Conservation (phyloP, 2,329 filamentous ascomycete genomes). For the Alternaria triticina region DNA sequence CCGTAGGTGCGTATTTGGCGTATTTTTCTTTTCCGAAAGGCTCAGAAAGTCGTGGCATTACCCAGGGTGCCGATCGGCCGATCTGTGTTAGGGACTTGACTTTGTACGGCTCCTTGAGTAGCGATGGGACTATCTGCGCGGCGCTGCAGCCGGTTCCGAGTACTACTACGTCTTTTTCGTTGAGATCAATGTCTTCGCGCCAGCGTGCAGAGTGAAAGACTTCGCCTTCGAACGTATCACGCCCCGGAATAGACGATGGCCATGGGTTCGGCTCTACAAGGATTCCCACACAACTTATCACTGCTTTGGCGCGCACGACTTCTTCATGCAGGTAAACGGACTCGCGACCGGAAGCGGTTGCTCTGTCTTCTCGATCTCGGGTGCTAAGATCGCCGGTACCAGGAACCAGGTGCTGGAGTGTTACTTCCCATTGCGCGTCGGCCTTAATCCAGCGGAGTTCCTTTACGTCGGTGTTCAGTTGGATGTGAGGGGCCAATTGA, state of each 20-base stretch:
- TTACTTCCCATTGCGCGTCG: neutral
- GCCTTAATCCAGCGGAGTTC: neutral
- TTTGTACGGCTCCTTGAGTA: conserved; percentile 2
- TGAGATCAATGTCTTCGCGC: conserved; percentile 54
- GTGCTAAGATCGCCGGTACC: neutral
- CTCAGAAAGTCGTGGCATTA: neutral
- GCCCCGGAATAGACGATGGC: conserved; percentile 47
- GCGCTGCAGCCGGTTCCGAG: conserved; percentile 42
- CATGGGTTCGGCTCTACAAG: neutral
- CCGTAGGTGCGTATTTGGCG: neutral
- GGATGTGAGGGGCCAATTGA: neutral
- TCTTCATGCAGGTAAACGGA: neutral
- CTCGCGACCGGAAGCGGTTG: neutral
- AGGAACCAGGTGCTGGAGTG: neutral
- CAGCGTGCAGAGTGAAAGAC: conserved; percentile 61
- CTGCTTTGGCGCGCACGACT: neutral
- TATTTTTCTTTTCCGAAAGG: conserved; percentile 4
- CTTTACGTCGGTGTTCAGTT: neutral
- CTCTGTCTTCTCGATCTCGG: neutral
- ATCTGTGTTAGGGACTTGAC: conserved; percentile 11
- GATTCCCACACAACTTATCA: neutral
- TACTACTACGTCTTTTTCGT: conserved; percentile 60
- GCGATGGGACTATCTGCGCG: neutral
- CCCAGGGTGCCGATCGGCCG: conserved; percentile 4
- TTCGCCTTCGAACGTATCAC: conserved; percentile 56